These are phyloP conservation scores for Claviceps paspali DNA, from an alignment of 2,329 filamentous ascomycete genomes.

Conservation along the genomic window DNA sequence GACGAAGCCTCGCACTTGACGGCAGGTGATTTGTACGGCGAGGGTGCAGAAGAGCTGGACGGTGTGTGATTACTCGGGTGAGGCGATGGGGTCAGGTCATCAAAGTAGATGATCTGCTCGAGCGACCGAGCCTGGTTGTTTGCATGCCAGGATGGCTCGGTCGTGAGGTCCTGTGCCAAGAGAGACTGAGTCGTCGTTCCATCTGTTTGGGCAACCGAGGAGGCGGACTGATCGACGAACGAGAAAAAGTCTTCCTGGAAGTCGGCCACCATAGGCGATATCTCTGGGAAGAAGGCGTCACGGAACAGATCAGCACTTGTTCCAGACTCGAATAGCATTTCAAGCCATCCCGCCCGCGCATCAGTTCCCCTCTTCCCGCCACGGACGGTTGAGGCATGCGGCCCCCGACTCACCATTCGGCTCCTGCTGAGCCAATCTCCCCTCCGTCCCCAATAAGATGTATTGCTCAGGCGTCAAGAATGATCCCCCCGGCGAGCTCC, in stretches of 20 bases:
- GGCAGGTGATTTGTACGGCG: conserved; percentile 14
- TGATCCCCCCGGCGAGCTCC: background rate
- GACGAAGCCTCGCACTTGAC: conserved; percentile 11
- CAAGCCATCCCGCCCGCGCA: no score
- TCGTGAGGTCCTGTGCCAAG: conserved; percentile 18
- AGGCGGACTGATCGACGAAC: conserved; percentile 11
- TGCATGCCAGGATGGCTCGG: conserved; percentile 27
- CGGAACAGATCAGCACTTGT: background rate
- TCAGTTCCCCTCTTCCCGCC: background rate
- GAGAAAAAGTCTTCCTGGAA: conserved; percentile 18
- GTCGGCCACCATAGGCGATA: conserved; percentile 16
- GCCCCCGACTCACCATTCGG: conserved; percentile 15
- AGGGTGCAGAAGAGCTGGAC: conserved; percentile 13
- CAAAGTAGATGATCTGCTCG: conserved; percentile 22
- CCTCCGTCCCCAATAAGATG: conserved; percentile 20
- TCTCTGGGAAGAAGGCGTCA: conserved; percentile 9
- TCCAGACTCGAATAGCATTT: background rate
- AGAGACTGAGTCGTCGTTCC: conserved; percentile 24
- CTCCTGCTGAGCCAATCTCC: conserved; percentile 12
- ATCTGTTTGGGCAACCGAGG: conserved; percentile 3
- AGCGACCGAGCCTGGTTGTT: conserved; percentile 17
- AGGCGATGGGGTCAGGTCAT: conserved; percentile 22
- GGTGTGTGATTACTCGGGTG: conserved; percentile 5
- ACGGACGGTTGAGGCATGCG: background rate
- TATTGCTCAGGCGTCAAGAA: conserved; percentile 24